Conservation (phyloP, 2,329 filamentous ascomycete species). For the Drechslera avenae region DNA sequence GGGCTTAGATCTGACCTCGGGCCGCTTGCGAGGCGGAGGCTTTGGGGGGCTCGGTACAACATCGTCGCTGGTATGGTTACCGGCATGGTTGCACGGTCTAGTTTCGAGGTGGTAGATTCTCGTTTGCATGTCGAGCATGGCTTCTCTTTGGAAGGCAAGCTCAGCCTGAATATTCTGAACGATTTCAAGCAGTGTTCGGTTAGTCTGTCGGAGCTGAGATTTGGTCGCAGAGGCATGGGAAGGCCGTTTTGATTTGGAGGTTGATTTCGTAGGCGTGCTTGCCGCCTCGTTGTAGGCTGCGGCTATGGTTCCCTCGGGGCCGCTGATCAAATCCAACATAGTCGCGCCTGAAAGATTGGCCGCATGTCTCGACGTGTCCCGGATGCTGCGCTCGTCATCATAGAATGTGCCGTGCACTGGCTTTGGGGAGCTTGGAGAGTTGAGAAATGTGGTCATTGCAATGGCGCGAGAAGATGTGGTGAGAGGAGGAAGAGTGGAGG, state of each 20-base stretch:
- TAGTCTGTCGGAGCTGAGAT: constrained; percentile 31
- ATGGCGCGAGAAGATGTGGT: neutral
- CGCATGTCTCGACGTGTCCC: constrained; percentile 10
- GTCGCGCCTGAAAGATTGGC: constrained; percentile 33
- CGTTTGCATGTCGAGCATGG: constrained; percentile 38
- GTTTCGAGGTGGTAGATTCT: constrained; percentile 36
- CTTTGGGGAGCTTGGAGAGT: constrained; percentile 13
- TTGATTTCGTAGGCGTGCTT: neutral
- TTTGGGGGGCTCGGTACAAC: neutral
- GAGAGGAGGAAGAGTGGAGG: constrained; percentile 1
- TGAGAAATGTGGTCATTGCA: constrained; percentile 22
- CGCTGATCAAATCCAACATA: constrained; percentile 22
- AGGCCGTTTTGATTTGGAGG: constrained; percentile 23
- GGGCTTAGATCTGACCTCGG: constrained; percentile 20
- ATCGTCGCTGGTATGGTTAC: neutral
- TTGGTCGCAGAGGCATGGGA: constrained; percentile 35
- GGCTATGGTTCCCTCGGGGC: constrained; percentile 23
- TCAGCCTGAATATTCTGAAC: constrained; percentile 37
- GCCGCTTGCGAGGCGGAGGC: neutral
- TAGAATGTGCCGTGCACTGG: constrained; percentile 12
- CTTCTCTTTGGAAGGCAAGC: constrained; percentile 30
- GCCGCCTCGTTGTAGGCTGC: constrained; percentile 12
- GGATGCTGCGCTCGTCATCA: constrained; percentile 11
- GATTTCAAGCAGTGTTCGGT: constrained; percentile 35
- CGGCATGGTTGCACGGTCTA: neutral